Evolutionary conservation across 257 asterid genomes (phyloP), one percentile per base, ranked within the genome.

Genomic region (Capsicum pubescens): DNA sequence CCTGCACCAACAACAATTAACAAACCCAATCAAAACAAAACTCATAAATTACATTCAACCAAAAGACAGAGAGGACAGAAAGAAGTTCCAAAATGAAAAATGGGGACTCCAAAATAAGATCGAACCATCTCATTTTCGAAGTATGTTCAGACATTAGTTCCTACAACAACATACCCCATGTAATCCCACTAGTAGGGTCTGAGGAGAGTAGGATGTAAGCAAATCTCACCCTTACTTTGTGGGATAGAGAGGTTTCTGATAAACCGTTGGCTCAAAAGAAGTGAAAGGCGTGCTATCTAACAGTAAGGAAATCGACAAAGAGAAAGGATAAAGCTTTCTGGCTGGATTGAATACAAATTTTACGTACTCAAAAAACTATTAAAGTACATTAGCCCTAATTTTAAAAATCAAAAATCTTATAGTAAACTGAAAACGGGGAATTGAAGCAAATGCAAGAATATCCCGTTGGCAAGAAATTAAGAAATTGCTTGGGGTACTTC

Each of bases 1-100:
- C 99, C 99, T 97, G 98, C 93, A 84, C 48, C 59, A 77, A 83
- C 87, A 68, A 67, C n/a, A 82, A 19, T 58, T 66, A 60, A 44
- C 32, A 78, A 8, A 85, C 84, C 82, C 36, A 64, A 67, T 64
- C 35, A 82, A 52, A 56, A 15, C 35, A 82, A 82, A 82, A 46
- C 15, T 5, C 57, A 5, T 61, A 67, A 4, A 54, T 54, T 10
- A 82, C 19, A 68, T 7, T 82, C 64, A 50, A 63, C 15, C 63
- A 46, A 46, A 61, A 17, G 26, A 3, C 14, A 42, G 15, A 0
- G 1, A 69, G 32, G 16, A 42, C 16, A 39, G 26, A 16, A 14
- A 36, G 76, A 74, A 50, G 81, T 74, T 46, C 80, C 80, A 72
- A 14, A 48, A 0, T 1, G 35, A 36, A n/a, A 2, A 14, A 26